These are phyloP conservation scores for Fusarium continuum DNA, from an alignment of 2,329 filamentous ascomycete species.

Conservation along the genomic window DNA sequence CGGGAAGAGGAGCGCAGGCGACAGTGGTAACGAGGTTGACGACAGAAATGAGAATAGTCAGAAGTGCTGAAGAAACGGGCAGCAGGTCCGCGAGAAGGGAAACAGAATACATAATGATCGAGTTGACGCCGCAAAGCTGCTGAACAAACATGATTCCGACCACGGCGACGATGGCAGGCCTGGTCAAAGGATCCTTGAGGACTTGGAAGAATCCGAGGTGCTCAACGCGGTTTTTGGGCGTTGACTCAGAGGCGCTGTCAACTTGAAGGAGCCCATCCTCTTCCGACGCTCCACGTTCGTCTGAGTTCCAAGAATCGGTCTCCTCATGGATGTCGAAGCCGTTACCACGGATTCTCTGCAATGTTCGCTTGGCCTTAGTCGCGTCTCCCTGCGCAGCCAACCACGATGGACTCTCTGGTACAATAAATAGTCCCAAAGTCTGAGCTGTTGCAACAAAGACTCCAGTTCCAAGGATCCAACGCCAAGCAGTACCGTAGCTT, in stretches of 20 bases:
- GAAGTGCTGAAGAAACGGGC: constrained; percentile 79
- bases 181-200: constrained; percentile 71
- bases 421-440: constrained; percentile 73
- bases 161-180: constrained; percentile 81
- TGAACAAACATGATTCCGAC: constrained; percentile 92
- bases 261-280: constrained; percentile 72
- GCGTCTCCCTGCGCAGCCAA: constrained; percentile 73
- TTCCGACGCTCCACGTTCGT: constrained; percentile 62
- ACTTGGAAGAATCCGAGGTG: constrained; percentile 72
- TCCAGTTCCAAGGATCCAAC: constrained; percentile 81
- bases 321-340: constrained; percentile 77
- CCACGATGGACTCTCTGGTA: constrained; percentile 91
- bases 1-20: constrained; percentile 82
- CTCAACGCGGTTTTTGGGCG: constrained; percentile 31
- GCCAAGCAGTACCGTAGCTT: constrained; percentile 82
- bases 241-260: constrained; percentile 44
- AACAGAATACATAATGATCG: constrained; percentile 98
- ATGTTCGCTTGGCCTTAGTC: constrained; percentile 68
- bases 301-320: constrained; percentile 67
- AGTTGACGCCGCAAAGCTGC: constrained; percentile 94
- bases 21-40: constrained; percentile 88
- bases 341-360: constrained; percentile 80
- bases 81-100: constrained; percentile 84
- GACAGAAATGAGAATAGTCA: constrained; percentile 87
- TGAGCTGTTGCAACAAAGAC: constrained; percentile 74